Evolutionary conservation across 805 yeast species (phyloP).

Genomic region (Kuraishia capsulata): DNA sequence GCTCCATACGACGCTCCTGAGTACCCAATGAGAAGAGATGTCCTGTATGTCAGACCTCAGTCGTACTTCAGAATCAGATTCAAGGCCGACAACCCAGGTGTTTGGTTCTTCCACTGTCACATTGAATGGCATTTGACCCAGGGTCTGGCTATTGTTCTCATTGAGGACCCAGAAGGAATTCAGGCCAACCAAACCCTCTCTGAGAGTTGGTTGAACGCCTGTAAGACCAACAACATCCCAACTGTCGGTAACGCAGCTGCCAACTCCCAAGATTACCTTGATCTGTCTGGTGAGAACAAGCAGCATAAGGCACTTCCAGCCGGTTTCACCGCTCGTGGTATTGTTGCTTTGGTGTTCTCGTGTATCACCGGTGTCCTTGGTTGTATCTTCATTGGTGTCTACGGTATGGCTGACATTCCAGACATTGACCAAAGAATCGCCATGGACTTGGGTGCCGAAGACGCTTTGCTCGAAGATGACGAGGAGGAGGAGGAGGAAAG

Average conservation of each 20-base stretch:
- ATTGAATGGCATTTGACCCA: conserved; percentile 80
- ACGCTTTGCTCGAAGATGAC: conserved; percentile 23
- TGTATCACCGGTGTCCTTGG: conserved; percentile 82
- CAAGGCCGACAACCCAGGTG: conserved; percentile 88
- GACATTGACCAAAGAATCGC: conserved; percentile 57
- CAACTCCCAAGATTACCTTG: conserved; percentile 50
- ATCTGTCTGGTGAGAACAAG: conserved; percentile 66
- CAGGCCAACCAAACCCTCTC: conserved; percentile 56
- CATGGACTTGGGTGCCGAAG: conserved; percentile 40
- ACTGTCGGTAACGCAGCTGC: conserved; percentile 85
- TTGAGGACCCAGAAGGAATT: conserved; percentile 77
- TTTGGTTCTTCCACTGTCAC: conserved; percentile 93
- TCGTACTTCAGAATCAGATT: conserved; percentile 83
- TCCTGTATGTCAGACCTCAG: conserved; percentile 68
- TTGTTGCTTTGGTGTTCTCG: conserved; percentile 88
- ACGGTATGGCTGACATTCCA: conserved; percentile 80
- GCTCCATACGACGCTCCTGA: conserved; percentile 51
- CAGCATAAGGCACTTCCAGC: conserved; percentile 63
- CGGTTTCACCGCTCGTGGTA: conserved; percentile 93
- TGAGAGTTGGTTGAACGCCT: conserved; percentile 48
- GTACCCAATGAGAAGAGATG: conserved; percentile 80
- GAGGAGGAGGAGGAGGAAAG: conserved; percentile 1
- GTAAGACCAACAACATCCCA: conserved; percentile 47
- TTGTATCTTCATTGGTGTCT: conserved; percentile 61
- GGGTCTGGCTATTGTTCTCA: conserved; percentile 64